phyloP scores from a whole-genome alignment of 148 eudicot species.

The Drosera capensis region DNA sequence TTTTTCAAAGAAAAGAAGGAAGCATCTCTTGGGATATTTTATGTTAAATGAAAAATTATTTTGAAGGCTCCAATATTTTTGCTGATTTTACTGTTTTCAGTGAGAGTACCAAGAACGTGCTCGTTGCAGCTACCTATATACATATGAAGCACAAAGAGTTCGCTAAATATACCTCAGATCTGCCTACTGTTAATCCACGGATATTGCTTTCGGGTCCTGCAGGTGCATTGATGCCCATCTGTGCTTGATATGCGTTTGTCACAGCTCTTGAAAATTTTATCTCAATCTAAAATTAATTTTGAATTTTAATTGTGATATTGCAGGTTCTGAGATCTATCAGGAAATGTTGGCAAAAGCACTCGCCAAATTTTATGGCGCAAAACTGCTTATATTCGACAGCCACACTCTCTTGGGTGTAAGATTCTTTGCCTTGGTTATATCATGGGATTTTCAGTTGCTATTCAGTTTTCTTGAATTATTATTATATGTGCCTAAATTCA shows the following conservation, averaged over 20 bases:
- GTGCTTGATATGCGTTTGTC: neutral
- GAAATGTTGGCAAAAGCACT: constrained; percentile 88
- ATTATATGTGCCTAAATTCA: neutral
- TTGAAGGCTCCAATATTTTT: neutral
- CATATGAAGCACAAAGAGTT: constrained; percentile 74
- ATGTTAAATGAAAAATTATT: no score
- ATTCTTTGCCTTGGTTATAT: constrained; percentile 1
- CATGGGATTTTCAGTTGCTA: neutral
- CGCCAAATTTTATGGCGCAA: constrained; percentile 74
- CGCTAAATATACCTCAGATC: constrained; percentile 65
- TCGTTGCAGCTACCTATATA: constrained; percentile 80
- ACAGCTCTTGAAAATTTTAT: neutral
- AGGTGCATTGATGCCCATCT: constrained; percentile 31
- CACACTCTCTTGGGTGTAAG: constrained; percentile 77
- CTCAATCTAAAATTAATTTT: constrained; percentile 5
- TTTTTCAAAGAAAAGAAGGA: no score
- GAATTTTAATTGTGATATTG: constrained; percentile 7
- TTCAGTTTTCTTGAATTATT: neutral
- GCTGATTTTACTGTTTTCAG: constrained; percentile 27
- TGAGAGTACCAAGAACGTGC: constrained; percentile 75
- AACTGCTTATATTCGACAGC: constrained; percentile 83
- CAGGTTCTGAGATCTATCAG: constrained; percentile 95
- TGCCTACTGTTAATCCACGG: constrained; percentile 74
- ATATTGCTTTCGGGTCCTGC: constrained; percentile 95
- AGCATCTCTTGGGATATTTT: no score